Conservation (phyloP, 495 filamentous ascomycete genomes). For the Daldinia vernicosa region DNA sequence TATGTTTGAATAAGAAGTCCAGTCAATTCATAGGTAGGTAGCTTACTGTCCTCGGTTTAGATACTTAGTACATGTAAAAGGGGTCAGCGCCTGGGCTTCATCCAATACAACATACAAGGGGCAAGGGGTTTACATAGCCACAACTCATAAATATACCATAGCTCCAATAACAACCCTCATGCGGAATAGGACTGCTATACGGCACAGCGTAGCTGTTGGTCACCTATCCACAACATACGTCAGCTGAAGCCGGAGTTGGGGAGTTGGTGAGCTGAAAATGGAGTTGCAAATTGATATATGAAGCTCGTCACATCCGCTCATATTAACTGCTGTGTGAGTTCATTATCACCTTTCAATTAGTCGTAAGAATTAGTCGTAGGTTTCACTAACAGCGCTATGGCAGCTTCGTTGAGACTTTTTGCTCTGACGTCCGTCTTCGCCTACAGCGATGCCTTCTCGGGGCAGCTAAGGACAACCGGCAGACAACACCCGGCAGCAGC, state of each 20-base stretch:
- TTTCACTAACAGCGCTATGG: constrained; percentile 17
- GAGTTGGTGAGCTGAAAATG: background rate
- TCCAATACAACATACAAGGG: background rate
- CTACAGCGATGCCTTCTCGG: constrained; percentile 24
- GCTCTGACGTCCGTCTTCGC: constrained; percentile 10
- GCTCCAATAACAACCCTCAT: background rate
- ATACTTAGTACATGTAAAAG: background rate
- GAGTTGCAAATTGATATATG: constrained; percentile 10
- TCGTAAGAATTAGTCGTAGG: background rate
- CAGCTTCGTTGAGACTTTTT: constrained; percentile 9
- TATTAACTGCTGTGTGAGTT: constrained; percentile 10
- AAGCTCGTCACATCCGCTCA: background rate
- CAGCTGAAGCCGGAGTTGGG: background rate
- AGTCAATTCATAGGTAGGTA: background rate
- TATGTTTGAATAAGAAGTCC: background rate
- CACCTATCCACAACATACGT: background rate
- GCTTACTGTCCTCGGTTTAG: background rate
- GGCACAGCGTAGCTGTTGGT: constrained; percentile 8
- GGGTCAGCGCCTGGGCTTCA: background rate
- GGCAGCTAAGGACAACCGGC: constrained; percentile 3
- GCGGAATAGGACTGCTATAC: background rate
- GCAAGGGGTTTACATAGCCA: background rate
- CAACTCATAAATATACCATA: background rate
- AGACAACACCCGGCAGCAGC: background rate
- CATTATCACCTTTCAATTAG: background rate